phyloP scores from a whole-genome alignment of 768 basidiomycete genomes.

The Gelatoporia subvermispora region DNA sequence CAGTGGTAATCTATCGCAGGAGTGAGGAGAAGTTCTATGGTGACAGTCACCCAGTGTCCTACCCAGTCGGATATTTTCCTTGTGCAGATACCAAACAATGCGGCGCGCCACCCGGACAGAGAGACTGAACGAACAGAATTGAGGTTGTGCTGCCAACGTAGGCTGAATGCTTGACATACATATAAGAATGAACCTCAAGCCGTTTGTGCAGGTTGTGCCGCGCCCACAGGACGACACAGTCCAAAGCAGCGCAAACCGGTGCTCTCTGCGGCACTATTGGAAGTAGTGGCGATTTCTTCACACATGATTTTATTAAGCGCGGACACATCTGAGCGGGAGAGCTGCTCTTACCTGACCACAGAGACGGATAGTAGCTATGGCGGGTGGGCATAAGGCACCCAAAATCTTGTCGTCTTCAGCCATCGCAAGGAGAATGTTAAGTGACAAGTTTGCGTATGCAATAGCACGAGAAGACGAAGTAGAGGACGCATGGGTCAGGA shows the following conservation, averaged over 20 bases:
- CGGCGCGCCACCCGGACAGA: constrained; percentile 53
- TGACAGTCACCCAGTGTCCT: constrained; percentile 9
- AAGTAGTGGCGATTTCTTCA: constrained; percentile 48
- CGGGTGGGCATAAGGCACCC: constrained; percentile 39
- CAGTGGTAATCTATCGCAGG: constrained; percentile 52
- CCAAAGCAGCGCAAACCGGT: constrained; percentile 55
- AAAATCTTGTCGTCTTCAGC: constrained; percentile 47
- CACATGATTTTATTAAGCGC: neutral
- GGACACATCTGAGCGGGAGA: neutral
- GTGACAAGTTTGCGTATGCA: constrained; percentile 55
- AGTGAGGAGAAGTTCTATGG: constrained; percentile 1
- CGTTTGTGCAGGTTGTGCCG: constrained; percentile 65
- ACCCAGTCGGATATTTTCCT: constrained; percentile 52
- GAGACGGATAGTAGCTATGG: constrained; percentile 40
- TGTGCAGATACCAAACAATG: constrained; percentile 53
- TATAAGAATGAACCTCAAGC: constrained; percentile 52
- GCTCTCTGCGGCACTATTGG: constrained; percentile 38
- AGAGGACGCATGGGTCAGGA: constrained; percentile 65
- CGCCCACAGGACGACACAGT: constrained; percentile 66
- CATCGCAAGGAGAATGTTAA: constrained; percentile 48
- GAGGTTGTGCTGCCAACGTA: neutral
- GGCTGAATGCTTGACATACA: constrained; percentile 32
- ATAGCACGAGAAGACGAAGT: constrained; percentile 51
- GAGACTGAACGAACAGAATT: constrained; percentile 31
- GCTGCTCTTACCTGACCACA: constrained; percentile 54